Conservation (phyloP, 106 monocot genomes). For the Ottelia alismoides region DNA sequence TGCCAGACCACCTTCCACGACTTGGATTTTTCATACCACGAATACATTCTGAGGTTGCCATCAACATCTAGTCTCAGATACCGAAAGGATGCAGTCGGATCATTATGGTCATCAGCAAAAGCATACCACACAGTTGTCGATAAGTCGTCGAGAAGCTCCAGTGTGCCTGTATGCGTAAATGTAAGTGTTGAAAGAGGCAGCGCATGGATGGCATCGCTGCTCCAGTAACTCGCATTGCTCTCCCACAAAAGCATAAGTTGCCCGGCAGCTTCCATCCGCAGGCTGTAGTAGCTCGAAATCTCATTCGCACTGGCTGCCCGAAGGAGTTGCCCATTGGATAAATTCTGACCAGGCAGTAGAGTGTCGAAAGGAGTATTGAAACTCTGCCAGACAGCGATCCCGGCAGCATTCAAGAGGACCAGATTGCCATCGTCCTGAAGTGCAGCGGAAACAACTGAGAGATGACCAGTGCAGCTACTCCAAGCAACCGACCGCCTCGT, state of each 20-base stretch:
- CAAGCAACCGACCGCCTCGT: conserved; percentile 9
- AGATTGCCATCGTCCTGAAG: conserved; percentile 10
- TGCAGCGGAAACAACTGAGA: neutral
- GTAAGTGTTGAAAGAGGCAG: neutral
- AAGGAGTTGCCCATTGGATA: conserved; percentile 4
- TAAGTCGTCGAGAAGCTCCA: conserved; percentile 8
- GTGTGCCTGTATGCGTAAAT: conserved; percentile 6
- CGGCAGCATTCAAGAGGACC: neutral
- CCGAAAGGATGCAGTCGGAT: conserved; percentile 6
- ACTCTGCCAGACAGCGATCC: conserved; percentile 17
- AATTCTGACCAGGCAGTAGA: conserved; percentile 14
- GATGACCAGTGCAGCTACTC: conserved; percentile 21
- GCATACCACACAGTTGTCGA: conserved; percentile 5
- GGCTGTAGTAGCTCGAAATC: conserved; percentile 17
- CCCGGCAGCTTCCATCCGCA: conserved; percentile 1
- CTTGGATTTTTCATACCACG: conserved; percentile 1
- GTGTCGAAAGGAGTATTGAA: conserved; percentile 15
- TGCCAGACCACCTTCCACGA: conserved; percentile 17
- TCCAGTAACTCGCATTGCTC: conserved; percentile 21
- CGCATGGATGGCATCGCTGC: neutral
- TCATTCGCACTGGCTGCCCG: conserved; percentile 10
- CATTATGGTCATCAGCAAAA: conserved; percentile 13
- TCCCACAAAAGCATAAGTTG: conserved; percentile 13
- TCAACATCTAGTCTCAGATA: conserved; percentile 17
- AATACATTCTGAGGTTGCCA: conserved; percentile 22